A percentile compares a stretch with the other conserved stretches of the same genome.
phyloP scores from a whole-genome alignment of 2,329 filamentous ascomycete genomes.

The Colletotrichum brevisporum region DNA sequence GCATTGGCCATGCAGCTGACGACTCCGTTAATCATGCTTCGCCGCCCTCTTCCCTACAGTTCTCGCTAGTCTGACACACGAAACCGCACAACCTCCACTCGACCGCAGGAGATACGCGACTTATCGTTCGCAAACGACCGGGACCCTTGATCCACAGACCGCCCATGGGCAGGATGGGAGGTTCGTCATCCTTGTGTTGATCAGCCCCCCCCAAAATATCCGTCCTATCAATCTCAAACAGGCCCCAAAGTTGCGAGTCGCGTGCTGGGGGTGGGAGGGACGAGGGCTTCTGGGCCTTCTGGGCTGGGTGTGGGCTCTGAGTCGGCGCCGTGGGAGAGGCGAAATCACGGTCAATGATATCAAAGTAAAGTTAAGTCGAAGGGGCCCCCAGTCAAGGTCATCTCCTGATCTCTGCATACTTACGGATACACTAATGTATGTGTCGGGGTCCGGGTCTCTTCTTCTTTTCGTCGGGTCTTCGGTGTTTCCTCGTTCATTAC shows the following conservation, averaged over 20 bases:
- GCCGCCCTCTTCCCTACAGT: constrained; percentile 39
- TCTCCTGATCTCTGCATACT: constrained; percentile 32
- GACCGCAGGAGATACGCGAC: constrained; percentile 38
- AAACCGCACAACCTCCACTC: constrained; percentile 41
- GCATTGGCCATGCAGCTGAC: constrained; percentile 35
- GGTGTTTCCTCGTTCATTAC: constrained; percentile 20
- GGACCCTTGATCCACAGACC: constrained; percentile 44
- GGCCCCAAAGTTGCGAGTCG: constrained; percentile 42
- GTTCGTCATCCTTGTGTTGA: constrained; percentile 54
- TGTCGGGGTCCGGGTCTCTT: constrained; percentile 2
- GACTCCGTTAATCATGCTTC: constrained; percentile 41
- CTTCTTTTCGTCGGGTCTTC: constrained; percentile 32
- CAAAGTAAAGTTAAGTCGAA: constrained; percentile 39
- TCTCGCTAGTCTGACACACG: constrained; percentile 43
- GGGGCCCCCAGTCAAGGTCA: constrained; percentile 22
- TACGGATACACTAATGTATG: not conserved
- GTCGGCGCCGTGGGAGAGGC: constrained; percentile 29
- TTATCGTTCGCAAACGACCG: constrained; percentile 34
- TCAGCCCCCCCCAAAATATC: constrained; percentile 60
- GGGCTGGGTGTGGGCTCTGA: not conserved
- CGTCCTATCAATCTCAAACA: constrained; percentile 69
- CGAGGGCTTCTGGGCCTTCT: constrained; percentile 6
- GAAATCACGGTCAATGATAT: constrained; percentile 34
- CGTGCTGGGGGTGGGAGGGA: constrained; percentile 37
- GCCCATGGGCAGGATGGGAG: constrained; percentile 35